These are phyloP conservation scores for Rubroboletus pulcherrimus DNA, from an alignment of 768 basidiomycete genomes.

Conservation along the genomic window DNA sequence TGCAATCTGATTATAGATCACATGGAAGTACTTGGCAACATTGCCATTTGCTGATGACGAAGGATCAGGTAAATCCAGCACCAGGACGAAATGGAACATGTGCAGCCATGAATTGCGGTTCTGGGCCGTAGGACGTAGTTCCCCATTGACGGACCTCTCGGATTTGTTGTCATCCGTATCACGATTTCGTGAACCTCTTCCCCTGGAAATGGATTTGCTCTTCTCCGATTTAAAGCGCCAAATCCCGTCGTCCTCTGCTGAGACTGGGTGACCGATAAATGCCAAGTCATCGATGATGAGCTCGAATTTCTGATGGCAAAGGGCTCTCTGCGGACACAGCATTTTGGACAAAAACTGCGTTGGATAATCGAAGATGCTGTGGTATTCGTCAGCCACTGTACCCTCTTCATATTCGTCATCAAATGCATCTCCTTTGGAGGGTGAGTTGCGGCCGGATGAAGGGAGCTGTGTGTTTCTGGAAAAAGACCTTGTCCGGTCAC, in stretches of 20 bases:
- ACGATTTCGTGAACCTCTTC: conserved; percentile 51
- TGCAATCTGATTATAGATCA: conserved; percentile 83
- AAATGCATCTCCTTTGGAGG: conserved; percentile 42
- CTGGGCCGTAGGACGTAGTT: conserved; percentile 23
- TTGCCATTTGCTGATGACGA: conserved; percentile 79
- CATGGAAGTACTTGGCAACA: conserved; percentile 75
- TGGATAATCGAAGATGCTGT: conserved; percentile 74
- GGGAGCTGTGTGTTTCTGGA: conserved; percentile 42
- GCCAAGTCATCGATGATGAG: conserved; percentile 87
- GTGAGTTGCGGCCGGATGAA: conserved; percentile 50
- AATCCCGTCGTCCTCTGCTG: conserved; percentile 62
- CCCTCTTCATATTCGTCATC: conserved; percentile 34
- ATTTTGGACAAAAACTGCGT: conserved; percentile 77
- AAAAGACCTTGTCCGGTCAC: conserved; percentile 52
- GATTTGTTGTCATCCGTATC: conserved; percentile 33
- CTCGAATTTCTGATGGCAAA: conserved; percentile 95
- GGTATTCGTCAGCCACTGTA: conserved; percentile 48
- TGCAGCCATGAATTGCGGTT: conserved; percentile 52
- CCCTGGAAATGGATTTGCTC: conserved; percentile 46
- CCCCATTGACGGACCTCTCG: conserved; percentile 35
- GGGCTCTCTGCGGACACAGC: conserved; percentile 69
- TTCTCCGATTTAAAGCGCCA: conserved; percentile 77
- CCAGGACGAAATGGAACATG: conserved; percentile 82
- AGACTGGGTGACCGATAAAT: conserved; percentile 94
- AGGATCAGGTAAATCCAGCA: conserved; percentile 87